phyloP scores from a whole-genome alignment of 1,284 basidiomycete genomes.

The Ustilago esculenta region DNA sequence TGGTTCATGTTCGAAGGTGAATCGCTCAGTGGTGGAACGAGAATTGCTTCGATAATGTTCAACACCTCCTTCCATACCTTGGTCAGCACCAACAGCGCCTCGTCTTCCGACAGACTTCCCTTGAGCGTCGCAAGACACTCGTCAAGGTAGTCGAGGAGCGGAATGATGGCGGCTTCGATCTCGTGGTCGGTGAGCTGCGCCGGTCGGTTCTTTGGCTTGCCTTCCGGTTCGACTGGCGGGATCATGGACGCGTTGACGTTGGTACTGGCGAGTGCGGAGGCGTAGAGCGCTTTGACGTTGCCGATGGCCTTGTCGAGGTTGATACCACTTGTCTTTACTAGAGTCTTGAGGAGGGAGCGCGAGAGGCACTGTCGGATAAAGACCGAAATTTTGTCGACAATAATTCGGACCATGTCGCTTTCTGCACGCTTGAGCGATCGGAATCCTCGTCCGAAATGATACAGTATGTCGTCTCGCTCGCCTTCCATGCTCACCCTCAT shows the following conservation, averaged over 20 bases:
- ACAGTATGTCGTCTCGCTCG: conserved; percentile 96
- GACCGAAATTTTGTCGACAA: conserved; percentile 98
- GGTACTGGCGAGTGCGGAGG: conserved; percentile 60
- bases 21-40: conserved; percentile 91
- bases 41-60: conserved; percentile 83
- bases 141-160: conserved; percentile 96
- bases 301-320: conserved; percentile 64
- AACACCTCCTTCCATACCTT: conserved; percentile 97
- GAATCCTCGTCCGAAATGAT: conserved; percentile 96
- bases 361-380: conserved; percentile 91
- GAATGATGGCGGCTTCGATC: conserved; percentile 90
- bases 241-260: conserved; percentile 55
- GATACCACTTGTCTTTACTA: conserved; percentile 63
- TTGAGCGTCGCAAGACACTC: conserved; percentile 91
- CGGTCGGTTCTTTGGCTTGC: conserved; percentile 68
- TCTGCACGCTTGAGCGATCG: conserved; percentile 92
- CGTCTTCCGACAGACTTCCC: conserved; percentile 76
- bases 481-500: conserved; percentile 96
- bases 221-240: conserved; percentile 59
- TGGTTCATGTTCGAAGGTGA: conserved; percentile 89
- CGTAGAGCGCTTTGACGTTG: conserved; percentile 64
- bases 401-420: conserved; percentile 92
- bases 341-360: conserved; percentile 72
- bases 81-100: conserved; percentile 89
- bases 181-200: conserved; percentile 87